These are phyloP conservation scores for Pleodorina starrii DNA, from an alignment of 139 green algal species.

Conservation along the genomic window DNA sequence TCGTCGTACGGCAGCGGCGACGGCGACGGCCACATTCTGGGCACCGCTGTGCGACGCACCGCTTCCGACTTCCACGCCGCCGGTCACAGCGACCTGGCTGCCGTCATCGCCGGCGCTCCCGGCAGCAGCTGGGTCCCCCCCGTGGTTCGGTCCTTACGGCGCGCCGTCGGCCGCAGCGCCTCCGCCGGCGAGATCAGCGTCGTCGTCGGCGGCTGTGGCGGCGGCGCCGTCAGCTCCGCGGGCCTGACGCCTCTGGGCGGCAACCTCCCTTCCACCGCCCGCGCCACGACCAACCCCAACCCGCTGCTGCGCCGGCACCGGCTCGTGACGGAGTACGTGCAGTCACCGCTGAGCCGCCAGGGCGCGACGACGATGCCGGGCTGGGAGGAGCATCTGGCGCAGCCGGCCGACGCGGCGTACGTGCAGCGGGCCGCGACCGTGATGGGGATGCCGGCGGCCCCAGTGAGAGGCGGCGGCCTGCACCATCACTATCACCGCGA, in stretches of 20 bases:
- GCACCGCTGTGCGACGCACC: neutral
- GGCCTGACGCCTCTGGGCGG: neutral
- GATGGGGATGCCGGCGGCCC: neutral
- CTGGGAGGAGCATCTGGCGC: neutral
- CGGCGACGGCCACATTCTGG: neutral
- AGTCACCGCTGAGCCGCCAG: slow-evolving; percentile 32
- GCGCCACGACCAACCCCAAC: neutral
- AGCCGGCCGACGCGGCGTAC: neutral
- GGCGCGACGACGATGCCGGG: neutral
- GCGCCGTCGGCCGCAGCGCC: slow-evolving; percentile 22
- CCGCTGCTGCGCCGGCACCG: slow-evolving; percentile 6
- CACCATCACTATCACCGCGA: too few relatives aligned
- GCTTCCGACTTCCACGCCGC: neutral
- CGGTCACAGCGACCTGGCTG: too few relatives aligned
- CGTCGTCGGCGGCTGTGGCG: neutral
- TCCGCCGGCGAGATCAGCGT: neutral
- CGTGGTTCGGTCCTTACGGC: neutral
- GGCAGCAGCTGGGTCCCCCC: neutral
- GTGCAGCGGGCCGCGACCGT: neutral
- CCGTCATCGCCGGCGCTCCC: neutral
- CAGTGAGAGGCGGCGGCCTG: too few relatives aligned
- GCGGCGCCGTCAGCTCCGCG: neutral
- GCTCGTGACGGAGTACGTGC: neutral
- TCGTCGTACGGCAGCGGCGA: too few relatives aligned
- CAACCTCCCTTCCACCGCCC: neutral